These are phyloP conservation scores for Eucalyptus erythrocorys DNA, from an alignment of 345 rosid species.

Conservation along the genomic window DNA sequence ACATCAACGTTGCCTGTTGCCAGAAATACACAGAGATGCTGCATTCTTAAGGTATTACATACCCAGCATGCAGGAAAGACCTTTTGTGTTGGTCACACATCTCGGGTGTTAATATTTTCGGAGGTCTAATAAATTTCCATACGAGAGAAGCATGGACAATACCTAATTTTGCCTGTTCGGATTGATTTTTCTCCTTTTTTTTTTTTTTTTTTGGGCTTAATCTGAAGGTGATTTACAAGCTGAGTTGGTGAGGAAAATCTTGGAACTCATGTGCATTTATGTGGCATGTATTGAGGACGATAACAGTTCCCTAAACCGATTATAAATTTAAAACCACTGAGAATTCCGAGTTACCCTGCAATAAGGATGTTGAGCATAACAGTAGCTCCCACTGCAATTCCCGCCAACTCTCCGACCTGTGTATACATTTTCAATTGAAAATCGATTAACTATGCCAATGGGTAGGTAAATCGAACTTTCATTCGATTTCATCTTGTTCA, in stretches of 20 bases:
- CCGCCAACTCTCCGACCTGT: conserved; percentile 87
- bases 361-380: conserved; percentile 87
- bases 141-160: neutral
- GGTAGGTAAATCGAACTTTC: neutral
- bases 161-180: neutral
- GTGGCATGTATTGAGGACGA: neutral
- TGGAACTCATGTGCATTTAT: neutral
- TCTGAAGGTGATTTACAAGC: neutral
- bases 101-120: neutral
- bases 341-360: conserved; percentile 42
- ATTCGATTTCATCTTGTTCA: neutral
- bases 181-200: neutral
- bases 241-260: neutral
- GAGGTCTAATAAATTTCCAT: neutral
- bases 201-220: neutral
- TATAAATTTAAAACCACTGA: neutral
- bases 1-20: neutral
- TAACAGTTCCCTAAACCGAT: neutral
- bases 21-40: neutral
- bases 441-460: neutral
- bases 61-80: neutral
- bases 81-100: neutral
- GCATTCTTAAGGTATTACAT: neutral
- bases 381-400: conserved; percentile 92
- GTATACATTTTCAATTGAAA: neutral